Base-by-base conservation (phyloP, 176 grass and related monocot species). In the Oryza punctata region DNA sequence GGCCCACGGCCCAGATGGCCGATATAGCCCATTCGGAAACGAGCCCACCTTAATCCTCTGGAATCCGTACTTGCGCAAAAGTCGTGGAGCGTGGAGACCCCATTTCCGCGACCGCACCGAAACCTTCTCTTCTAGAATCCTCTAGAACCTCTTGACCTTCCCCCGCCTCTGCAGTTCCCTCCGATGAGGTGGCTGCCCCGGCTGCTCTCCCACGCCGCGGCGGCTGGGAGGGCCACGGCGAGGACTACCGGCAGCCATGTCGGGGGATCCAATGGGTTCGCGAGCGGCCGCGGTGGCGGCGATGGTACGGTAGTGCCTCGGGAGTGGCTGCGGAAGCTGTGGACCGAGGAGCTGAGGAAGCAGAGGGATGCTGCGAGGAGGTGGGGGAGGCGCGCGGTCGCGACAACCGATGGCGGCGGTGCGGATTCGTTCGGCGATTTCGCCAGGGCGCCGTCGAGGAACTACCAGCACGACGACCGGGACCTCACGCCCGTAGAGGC, bases 271-370 rank as follows among this genome's bases (percentile, higher is more conserved):
- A 71, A 61, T 41, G 68, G 68, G 27, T 90, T 86, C 74, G 75
- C 88, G 16, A 86, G 84, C 74, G 67, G 79, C 21, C 15, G 82
- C 47, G 21, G 30, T 6, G 59, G 19, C 27, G 44, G 67, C 11
- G 79, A 67, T 28, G 71, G 77, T 18, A 1, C 82, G 3, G 74
- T 47, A 61, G 67, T 90, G 47, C 73, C 83, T 61, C 83, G 84
- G 60, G 79, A 69, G 74, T 90, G 84, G 88, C 68, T 90, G 61
- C 79, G 79, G 68, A 90, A 57, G 79, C 84, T 90, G 79, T 90
- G 88, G 88, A 14, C 25, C 1, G 72, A 87, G 45, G 88, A 90
- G 69, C 63, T 90, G 75, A 83, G 76, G 25, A 78, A 13, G 35
- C 35, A 83, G 88, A 86, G 67, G 69, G 84, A 82, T 19, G 45